These are phyloP conservation scores for Anethum foeniculum DNA, from an alignment of 140 eudicot species.

Conservation along the genomic window DNA sequence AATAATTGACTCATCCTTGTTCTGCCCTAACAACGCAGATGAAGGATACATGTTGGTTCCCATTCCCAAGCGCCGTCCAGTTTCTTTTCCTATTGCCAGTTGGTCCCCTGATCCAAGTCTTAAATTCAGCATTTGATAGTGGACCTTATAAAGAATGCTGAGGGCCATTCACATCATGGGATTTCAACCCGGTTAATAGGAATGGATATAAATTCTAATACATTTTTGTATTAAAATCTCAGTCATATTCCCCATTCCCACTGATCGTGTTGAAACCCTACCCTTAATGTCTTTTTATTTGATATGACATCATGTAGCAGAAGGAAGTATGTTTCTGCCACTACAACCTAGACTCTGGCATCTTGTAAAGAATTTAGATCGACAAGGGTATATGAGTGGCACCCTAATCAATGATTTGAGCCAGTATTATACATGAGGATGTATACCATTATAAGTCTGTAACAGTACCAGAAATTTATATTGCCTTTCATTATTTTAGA, in stretches of 20 bases:
- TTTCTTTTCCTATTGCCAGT: slow-evolving; percentile 95
- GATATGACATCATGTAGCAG: neutral
- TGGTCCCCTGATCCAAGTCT: slow-evolving; percentile 71
- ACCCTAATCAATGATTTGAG: neutral
- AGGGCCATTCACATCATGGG: neutral
- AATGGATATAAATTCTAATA: neutral
- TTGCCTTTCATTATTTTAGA: neutral
- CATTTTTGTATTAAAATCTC: neutral
- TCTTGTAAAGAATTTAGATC: neutral
- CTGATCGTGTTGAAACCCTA: neutral
- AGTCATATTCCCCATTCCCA: neutral
- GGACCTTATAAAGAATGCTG: neutral
- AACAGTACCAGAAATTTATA: neutral
- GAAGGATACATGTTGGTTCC: slow-evolving; percentile 99
- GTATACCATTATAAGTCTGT: neutral
- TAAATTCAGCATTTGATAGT: slow-evolving; percentile 15
- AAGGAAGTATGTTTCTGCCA: neutral
- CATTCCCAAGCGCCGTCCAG: slow-evolving; percentile 98
- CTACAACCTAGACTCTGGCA: neutral
- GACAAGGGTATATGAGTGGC: neutral
- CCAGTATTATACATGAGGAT: neutral
- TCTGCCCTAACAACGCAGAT: slow-evolving; percentile 90
- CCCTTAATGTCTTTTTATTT: neutral
- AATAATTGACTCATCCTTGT: slow-evolving; percentile 89
- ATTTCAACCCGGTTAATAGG: neutral